phyloP scores from a whole-genome alignment of 2,329 filamentous ascomycete species.

The Stagonosporopsis rhizophila region DNA sequence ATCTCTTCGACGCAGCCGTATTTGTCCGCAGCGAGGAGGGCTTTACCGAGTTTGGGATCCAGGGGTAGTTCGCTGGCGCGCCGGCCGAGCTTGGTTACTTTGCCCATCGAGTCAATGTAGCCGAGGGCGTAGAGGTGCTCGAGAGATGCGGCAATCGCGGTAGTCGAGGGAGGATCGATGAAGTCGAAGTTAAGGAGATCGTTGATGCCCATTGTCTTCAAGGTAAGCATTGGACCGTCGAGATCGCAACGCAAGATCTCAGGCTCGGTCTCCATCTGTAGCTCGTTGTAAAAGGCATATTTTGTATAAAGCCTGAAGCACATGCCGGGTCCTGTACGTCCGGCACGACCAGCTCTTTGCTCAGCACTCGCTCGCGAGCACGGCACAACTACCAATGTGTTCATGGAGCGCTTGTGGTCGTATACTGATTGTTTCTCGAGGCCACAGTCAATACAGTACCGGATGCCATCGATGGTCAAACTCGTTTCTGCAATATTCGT shows the following conservation, averaged over 20 bases:
- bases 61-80: constrained; percentile 97
- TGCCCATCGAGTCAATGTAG: constrained; percentile 85
- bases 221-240: constrained; percentile 79
- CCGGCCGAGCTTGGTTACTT: constrained; percentile 87
- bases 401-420: constrained; percentile 91
- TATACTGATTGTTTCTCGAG: constrained; percentile 96
- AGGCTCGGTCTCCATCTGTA: constrained; percentile 89
- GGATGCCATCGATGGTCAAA: constrained; percentile 93
- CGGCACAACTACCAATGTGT: constrained; percentile 86
- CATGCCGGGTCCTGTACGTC: constrained; percentile 89
- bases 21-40: constrained; percentile 85
- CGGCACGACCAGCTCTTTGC: constrained; percentile 89
- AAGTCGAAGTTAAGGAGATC: constrained; percentile 95
- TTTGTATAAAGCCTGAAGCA: constrained; percentile 94
- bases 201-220: constrained; percentile 91
- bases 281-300: constrained; percentile 91
- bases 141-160: constrained; percentile 85
- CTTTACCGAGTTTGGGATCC: constrained; percentile 88
- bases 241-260: constrained; percentile 94
- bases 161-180: constrained; percentile 89
- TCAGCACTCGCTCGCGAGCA: constrained; percentile 92
- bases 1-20: constrained; percentile 95
- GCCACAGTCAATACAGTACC: constrained; percentile 94
- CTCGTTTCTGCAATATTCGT: constrained; percentile 98
- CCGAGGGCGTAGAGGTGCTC: constrained; percentile 92